A percentile compares a stretch with the other conserved stretches of the same genome.
phyloP scores from a whole-genome alignment of 177 flowering plant genomes.

The Vitis hybrid region DNA sequence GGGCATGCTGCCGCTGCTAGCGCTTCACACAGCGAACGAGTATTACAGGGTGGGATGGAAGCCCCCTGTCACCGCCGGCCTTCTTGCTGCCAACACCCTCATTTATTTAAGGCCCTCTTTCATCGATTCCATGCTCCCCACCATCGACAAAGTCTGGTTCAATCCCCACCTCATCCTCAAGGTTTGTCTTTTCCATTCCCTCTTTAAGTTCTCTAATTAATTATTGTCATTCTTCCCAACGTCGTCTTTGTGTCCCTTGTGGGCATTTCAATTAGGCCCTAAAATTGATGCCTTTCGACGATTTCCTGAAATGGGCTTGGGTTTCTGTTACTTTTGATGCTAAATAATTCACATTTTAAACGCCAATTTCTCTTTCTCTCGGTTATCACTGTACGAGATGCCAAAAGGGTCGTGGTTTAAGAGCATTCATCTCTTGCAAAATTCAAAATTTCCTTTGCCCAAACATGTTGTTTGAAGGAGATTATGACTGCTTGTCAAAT shows the following conservation, averaged over 20 bases:
- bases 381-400: too few relatives aligned
- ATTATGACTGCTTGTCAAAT: too few relatives aligned
- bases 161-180: slow-evolving; percentile 84
- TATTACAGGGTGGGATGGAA: slow-evolving; percentile 60
- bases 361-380: too few relatives aligned
- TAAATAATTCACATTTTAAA: too few relatives aligned
- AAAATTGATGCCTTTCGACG: too few relatives aligned
- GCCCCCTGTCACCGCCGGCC: slow-evolving; percentile 84
- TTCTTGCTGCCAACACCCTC: slow-evolving; percentile 78
- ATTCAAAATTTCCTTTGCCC: too few relatives aligned
- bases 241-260: background rate
- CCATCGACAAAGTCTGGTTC: slow-evolving; percentile 79
- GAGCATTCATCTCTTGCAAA: too few relatives aligned
- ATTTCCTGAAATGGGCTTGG: too few relatives aligned
- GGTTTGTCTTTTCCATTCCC: slow-evolving; percentile 34
- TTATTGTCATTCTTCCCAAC: background rate
- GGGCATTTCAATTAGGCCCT: background rate
- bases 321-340: too few relatives aligned
- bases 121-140: slow-evolving; percentile 59
- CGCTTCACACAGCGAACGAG: slow-evolving; percentile 59
- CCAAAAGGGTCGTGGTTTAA: too few relatives aligned
- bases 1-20: slow-evolving; percentile 74
- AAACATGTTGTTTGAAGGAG: too few relatives aligned
- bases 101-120: slow-evolving; percentile 67
- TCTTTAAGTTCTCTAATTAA: background rate